phyloP scores from a whole-genome alignment of 2,329 filamentous ascomycete genomes.

The Phialocephala subalpina region DNA sequence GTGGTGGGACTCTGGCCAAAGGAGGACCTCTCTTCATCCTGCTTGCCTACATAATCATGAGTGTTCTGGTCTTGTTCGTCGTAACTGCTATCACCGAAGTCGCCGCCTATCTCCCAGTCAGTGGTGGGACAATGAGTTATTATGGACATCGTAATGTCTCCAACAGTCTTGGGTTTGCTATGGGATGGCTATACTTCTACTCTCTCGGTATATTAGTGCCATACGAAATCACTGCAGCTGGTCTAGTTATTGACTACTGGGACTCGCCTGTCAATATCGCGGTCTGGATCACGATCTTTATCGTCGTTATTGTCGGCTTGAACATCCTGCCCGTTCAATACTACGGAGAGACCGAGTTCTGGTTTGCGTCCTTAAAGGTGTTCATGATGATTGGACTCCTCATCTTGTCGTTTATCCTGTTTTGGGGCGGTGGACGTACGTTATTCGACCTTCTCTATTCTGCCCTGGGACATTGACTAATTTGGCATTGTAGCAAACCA shows the following conservation, averaged over 20 bases:
- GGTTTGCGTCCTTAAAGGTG: slow-evolving; percentile 45
- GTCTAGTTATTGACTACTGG: slow-evolving; percentile 54
- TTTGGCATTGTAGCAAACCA: slow-evolving; percentile 27
- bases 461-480: not conserved
- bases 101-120: slow-evolving; percentile 66
- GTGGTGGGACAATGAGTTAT: slow-evolving; percentile 57
- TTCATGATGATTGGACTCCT: slow-evolving; percentile 43
- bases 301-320: slow-evolving; percentile 48
- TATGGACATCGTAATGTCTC: slow-evolving; percentile 56
- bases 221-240: slow-evolving; percentile 51
- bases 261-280: slow-evolving; percentile 49
- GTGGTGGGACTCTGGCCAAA: slow-evolving; percentile 50
- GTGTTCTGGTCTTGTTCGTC: slow-evolving; percentile 52
- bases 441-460: not conserved
- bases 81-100: slow-evolving; percentile 64
- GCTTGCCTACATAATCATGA: slow-evolving; percentile 53
- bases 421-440: slow-evolving; percentile 46
- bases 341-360: slow-evolving; percentile 69
- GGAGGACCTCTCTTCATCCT: slow-evolving; percentile 56
- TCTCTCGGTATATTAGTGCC: slow-evolving; percentile 48
- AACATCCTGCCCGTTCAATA: slow-evolving; percentile 58
- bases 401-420: slow-evolving; percentile 45
- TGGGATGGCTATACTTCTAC: slow-evolving; percentile 51
- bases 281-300: slow-evolving; percentile 50
- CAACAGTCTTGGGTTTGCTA: slow-evolving; percentile 52